A percentile compares a stretch with the other conserved stretches of the same genome.
Conservation (phyloP, 1,139 yeast genomes). For the Scheffersomyces parashehatae region DNA sequence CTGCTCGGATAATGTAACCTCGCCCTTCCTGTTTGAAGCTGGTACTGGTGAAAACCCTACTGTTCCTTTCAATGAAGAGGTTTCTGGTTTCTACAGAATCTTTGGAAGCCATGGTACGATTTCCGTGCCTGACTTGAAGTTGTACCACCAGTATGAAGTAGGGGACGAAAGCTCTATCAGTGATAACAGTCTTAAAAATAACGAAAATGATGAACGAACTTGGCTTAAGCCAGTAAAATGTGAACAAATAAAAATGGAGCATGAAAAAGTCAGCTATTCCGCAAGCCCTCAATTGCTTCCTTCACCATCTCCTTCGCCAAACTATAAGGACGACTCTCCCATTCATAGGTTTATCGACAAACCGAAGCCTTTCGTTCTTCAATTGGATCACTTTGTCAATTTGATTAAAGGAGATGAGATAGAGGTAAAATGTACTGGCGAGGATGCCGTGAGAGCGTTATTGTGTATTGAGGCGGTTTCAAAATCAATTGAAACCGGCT, state of each 20-base stretch:
- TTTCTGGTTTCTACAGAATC: constrained; percentile 39
- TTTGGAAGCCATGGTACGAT: constrained; percentile 44
- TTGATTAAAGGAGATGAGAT: constrained; percentile 33
- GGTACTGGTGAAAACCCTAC: constrained; percentile 48
- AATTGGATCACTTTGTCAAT: constrained; percentile 39
- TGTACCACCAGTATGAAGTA: constrained; percentile 27
- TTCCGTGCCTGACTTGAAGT: constrained; percentile 42
- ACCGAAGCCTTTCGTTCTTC: constrained; percentile 42
- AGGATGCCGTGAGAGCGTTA: constrained; percentile 42
- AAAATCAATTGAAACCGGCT: constrained; percentile 34
- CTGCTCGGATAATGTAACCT: constrained; percentile 43
- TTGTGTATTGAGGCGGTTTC: constrained; percentile 43
- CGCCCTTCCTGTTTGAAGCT: constrained; percentile 43
- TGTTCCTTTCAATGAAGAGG: constrained; percentile 32
- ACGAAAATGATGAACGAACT: constrained; percentile 15
- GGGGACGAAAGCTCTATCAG: constrained; percentile 2
- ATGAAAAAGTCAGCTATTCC: constrained; percentile 9
- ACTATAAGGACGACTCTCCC: constrained; percentile 20
- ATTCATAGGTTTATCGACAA: constrained; percentile 14
- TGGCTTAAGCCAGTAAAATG: constrained; percentile 37
- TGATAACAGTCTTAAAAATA: constrained; percentile 11
- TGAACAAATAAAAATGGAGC: constrained; percentile 21
- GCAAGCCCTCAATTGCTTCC: constrained; percentile 8
- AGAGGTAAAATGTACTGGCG: constrained; percentile 37
- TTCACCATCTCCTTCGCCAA: constrained; percentile 30